A percentile compares a stretch with the other conserved stretches of the same genome.
Conservation (phyloP, 1,284 basidiomycete genomes). For the Pterulicium gracile region DNA sequence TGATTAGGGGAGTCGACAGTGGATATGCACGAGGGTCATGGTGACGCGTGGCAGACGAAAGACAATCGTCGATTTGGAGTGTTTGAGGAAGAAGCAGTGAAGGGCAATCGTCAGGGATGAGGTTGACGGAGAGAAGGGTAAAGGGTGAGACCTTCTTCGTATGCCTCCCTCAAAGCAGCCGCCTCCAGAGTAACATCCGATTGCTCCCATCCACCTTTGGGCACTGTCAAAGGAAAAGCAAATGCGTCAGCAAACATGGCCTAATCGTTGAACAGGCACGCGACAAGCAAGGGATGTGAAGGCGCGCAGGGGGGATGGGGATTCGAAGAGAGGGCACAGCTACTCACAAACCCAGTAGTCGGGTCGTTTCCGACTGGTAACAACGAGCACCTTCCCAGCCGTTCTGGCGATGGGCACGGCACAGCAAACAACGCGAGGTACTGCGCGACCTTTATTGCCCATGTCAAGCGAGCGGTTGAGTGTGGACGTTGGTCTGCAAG, state of each 20-base stretch:
- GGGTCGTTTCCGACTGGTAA: conserved; percentile 72
- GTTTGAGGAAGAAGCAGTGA: conserved; percentile 19
- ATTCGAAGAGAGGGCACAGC: conserved; percentile 10
- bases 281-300: conserved; percentile 8
- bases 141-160: conserved; percentile 87
- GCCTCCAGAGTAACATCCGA: conserved; percentile 68
- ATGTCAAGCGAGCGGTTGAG: conserved; percentile 25
- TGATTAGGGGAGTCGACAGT: neutral
- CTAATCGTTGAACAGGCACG: conserved; percentile 5
- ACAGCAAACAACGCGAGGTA: conserved; percentile 76
- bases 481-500: conserved; percentile 5
- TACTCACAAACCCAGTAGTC: conserved; percentile 78
- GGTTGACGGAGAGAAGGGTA: conserved; percentile 66
- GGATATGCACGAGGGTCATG: neutral
- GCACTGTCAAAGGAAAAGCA: conserved; percentile 51
- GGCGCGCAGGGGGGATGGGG: conserved; percentile 9
- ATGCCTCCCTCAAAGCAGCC: conserved; percentile 78
- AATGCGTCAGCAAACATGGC: no score
- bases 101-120: conserved; percentile 44
- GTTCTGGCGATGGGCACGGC: conserved; percentile 69
- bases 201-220: conserved; percentile 79
- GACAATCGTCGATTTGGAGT: conserved; percentile 10
- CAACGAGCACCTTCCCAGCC: conserved; percentile 63
- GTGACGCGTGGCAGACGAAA: neutral
- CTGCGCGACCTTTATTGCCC: conserved; percentile 67